A percentile compares a stretch with the other conserved stretches of the same genome.
Evolutionary conservation across 805 yeast genomes (phyloP).

Genomic region (Wickerhamiella lipophila): DNA sequence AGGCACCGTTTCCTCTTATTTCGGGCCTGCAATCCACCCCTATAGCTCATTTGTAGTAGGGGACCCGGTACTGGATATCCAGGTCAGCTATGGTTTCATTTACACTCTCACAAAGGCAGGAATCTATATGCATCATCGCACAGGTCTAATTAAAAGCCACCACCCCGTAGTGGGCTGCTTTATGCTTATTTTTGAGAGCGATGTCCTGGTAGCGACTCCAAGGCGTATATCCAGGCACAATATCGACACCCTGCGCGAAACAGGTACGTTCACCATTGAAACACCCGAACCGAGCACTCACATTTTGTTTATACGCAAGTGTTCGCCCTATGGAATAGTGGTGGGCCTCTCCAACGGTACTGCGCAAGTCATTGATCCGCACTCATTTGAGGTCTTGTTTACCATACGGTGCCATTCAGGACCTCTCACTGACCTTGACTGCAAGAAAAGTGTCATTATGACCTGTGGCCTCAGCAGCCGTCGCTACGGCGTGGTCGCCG

Average conservation of each 20-base stretch:
- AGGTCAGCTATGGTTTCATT: slow-evolving; percentile 46
- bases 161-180: slow-evolving; percentile 21
- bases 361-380: slow-evolving; percentile 29
- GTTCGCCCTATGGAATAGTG: slow-evolving; percentile 25
- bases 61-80: slow-evolving; percentile 38
- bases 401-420: slow-evolving; percentile 29
- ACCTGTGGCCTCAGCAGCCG: slow-evolving; percentile 66
- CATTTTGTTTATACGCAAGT: slow-evolving; percentile 25
- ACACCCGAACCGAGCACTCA: slow-evolving; percentile 15
- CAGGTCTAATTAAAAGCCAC: slow-evolving; percentile 38
- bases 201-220: slow-evolving; percentile 27
- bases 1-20: slow-evolving; percentile 33
- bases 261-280: slow-evolving; percentile 24
- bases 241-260: slow-evolving; percentile 29
- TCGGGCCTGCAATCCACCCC: slow-evolving; percentile 38
- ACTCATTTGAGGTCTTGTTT: slow-evolving; percentile 25
- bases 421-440: slow-evolving; percentile 30
- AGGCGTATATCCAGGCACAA: slow-evolving; percentile 25
- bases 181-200: slow-evolving; percentile 25
- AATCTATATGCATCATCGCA: slow-evolving; percentile 41
- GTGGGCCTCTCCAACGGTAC: slow-evolving; percentile 28
- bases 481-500: slow-evolving; percentile 48
- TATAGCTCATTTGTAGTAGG: slow-evolving; percentile 46
- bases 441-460: slow-evolving; percentile 31
- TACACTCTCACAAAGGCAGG: slow-evolving; percentile 42